Evolutionary conservation across 192 early-diverging fungal genomes (phyloP).

Genomic region (Mycoemilia scoparia): DNA sequence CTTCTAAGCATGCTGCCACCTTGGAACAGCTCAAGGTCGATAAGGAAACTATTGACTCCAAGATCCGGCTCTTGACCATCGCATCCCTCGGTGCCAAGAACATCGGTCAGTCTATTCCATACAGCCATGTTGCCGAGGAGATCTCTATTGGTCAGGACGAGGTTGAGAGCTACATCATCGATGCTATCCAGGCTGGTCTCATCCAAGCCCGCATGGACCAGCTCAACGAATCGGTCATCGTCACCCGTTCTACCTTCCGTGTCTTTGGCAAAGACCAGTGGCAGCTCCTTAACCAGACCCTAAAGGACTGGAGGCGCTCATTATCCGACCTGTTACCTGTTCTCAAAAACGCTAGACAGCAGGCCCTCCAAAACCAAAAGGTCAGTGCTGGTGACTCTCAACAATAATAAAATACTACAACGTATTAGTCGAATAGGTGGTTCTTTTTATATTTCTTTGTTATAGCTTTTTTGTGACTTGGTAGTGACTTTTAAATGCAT

Average conservation of each 20-base stretch:
- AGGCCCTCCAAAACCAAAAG: no score
- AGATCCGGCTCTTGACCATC: slow-evolving; percentile 76
- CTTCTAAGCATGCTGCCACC: slow-evolving; percentile 29
- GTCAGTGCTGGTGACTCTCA: no score
- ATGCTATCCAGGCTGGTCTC: slow-evolving; percentile 77
- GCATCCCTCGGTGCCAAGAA: slow-evolving; percentile 55
- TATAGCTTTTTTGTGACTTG: no score
- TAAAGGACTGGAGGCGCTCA: slow-evolving; percentile 64
- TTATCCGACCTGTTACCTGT: slow-evolving; percentile 68
- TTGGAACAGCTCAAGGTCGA: slow-evolving; percentile 34
- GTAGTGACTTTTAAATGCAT: no score
- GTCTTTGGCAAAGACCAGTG: slow-evolving; percentile 70
- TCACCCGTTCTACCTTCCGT: slow-evolving; percentile 72
- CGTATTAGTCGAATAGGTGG: no score
- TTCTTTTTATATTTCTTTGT: no score
- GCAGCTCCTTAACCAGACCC: slow-evolving; percentile 42
- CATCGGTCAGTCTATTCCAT: slow-evolving; percentile 48
- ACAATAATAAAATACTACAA: no score
- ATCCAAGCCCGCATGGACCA: slow-evolving; percentile 93
- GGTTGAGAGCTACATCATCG: slow-evolving; percentile 92
- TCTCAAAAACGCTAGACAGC: slow-evolving; percentile 68
- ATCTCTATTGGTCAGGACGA: slow-evolving; percentile 59
- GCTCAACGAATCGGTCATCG: slow-evolving; percentile 54
- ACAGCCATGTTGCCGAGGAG: slow-evolving; percentile 49
- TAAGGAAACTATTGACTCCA: slow-evolving; percentile 39